Base-by-base conservation (phyloP, 2,329 filamentous ascomycete genomes). In the Chaetomium sp. region DNA sequence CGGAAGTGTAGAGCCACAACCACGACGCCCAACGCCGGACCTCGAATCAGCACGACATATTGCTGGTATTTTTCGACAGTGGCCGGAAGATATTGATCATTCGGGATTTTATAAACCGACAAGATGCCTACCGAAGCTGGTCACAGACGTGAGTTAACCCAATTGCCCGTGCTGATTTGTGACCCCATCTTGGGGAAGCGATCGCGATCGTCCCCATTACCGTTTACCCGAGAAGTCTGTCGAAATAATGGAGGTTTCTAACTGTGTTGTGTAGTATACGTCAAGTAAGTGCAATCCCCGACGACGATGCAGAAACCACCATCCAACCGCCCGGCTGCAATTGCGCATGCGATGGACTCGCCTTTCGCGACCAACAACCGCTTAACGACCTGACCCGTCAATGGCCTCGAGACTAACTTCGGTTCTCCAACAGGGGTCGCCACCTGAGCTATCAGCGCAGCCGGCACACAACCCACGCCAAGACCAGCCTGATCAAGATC, bases 361-460 rank as follows among this genome's bases (percentile, higher is more conserved):
- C 56, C 46, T 54, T 40, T 50, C 43, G 36, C 44, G 55, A 58
- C 54, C 34, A 52, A 32, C 40, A 19, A 40, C 34, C 40, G 19
- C 19, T 27, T 27, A 27, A 27, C 7, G 11, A 43, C 49, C 49
- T 42, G 49, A 56, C 55, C 57, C 57, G 56, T 34, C 36, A 44
- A 49, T 49, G 46, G 51, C 49, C 54, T 50, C 51, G 55, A 44
- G 52, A 61, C 65, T 69, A 60, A 68, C 62, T 44, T 48, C 45
- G 36, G 59, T 59, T 60, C 54, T 59, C 54, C 46, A 64, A 62
- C 73, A 95, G 89, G 90, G 92, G 91, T 82, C 91, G 91, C 79
- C 92, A 97, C 86, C 81, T 97, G 80, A 92, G 88, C 80, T 96
- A 96, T 84, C 87, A 95, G 84, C 89, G 92, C 78, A 88, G 87